Base-by-base conservation (phyloP, 306 rosid genomes). In the Urtica urens region DNA sequence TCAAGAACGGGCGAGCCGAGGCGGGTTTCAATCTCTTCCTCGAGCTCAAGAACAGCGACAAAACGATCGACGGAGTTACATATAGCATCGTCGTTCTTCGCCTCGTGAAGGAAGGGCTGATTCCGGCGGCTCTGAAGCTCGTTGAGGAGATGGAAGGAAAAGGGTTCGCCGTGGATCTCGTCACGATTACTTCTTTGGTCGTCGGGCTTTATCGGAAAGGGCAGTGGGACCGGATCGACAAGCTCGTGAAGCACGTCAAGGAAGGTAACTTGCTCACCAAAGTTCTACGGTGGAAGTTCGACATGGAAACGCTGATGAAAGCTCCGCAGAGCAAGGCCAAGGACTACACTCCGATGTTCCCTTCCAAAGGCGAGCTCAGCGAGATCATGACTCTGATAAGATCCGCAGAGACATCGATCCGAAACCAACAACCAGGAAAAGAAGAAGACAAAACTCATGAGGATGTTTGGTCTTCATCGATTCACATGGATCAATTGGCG, bases 71-170 rank as follows among this genome's bases (percentile, higher is more conserved):
- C 57, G 80, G 77, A 51, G 63, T 90, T 49, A 81, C 82, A 14
- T 90, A 76, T 61, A 88, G 95, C 70, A 84, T 81, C 59, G 60
- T 84, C 62, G 78, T 77, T 51, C 52, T 72, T 67, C 95, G 78
- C 16, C 84, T 79, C 59, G 76, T 93, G 42, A 84, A 53, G 72
- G 97, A 78, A 71, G 87, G 82, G 39, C 60, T 63, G 55, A 67
- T 90, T 19, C 84, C 76, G 74, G 87, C 74, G 70, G 93, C 93
- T 2, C 60, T 84, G 3, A 38, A 42, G 40, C 66, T 73, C 80
- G 83, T 81, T 50, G 95, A 84, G 57, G 97, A 90, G 71, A 90
- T 90, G 97, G 97, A 90, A 81, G 65, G 51, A 55, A 62, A 93
- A 53, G 90, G 93, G 28, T 84, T 90, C 58, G 55, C 35, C 55